These are phyloP conservation scores for Sisymbrium irio DNA, from an alignment of 345 rosid genomes.

Conservation along the genomic window DNA sequence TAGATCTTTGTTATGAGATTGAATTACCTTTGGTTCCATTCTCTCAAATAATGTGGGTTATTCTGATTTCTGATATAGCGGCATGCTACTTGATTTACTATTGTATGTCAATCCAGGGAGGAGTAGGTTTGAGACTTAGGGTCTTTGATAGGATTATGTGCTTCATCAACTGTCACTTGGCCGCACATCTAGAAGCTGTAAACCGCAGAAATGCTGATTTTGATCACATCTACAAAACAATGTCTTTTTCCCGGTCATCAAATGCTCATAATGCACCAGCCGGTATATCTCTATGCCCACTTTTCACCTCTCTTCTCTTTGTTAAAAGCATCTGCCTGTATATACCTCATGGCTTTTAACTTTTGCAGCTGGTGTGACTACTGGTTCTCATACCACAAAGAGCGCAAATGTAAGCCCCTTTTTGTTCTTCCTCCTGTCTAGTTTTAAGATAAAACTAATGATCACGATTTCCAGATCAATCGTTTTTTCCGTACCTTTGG, in stretches of 20 bases:
- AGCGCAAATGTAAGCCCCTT: conserved; percentile 56
- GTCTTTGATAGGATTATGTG: conserved; percentile 78
- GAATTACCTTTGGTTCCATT: conserved; percentile 6
- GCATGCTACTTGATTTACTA: conserved; percentile 2
- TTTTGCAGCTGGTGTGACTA: conserved; percentile 79
- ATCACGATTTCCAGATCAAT: not conserved
- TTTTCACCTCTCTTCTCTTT: conserved; percentile 57
- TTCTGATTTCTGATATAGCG: conserved; percentile 2
- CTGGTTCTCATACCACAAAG: conserved; percentile 53
- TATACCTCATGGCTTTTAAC: conserved; percentile 57
- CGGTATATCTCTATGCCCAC: conserved; percentile 70
- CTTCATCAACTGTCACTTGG: conserved; percentile 83
- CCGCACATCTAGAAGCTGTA: conserved; percentile 85
- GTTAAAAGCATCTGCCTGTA: conserved; percentile 41
- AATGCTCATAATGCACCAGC: conserved; percentile 52
- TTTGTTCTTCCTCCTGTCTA: not conserved
- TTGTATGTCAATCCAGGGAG: conserved; percentile 48
- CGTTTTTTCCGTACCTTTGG: not conserved
- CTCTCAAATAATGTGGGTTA: not conserved
- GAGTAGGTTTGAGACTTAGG: conserved; percentile 80
- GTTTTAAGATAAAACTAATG: conserved; percentile 2
- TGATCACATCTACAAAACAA: conserved; percentile 67
- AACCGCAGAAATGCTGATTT: conserved; percentile 80
- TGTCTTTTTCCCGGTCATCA: conserved; percentile 64
- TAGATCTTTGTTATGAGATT: not conserved